A percentile compares a stretch with the other conserved stretches of the same genome.
These are phyloP conservation scores for Eurotiales sp. DNA, from an alignment of 2,329 filamentous ascomycete genomes.

Conservation along the genomic window DNA sequence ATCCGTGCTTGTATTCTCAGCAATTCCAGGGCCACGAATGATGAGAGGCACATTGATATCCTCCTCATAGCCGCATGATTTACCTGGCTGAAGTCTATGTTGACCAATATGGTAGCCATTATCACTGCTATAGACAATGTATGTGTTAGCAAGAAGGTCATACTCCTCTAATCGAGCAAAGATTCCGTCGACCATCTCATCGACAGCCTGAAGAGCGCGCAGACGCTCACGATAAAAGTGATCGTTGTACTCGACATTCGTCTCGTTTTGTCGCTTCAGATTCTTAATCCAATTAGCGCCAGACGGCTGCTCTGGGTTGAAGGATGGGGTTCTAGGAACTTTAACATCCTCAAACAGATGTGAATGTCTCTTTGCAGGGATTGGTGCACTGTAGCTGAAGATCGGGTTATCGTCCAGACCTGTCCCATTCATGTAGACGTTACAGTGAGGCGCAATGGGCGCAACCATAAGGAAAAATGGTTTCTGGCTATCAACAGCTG, in stretches of 20 bases:
- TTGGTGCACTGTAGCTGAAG: slow-evolving; percentile 25
- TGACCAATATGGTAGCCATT: slow-evolving; percentile 60
- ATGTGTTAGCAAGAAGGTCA: slow-evolving; percentile 48
- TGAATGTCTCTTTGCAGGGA: slow-evolving; percentile 52
- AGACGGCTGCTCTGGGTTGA: slow-evolving; percentile 56
- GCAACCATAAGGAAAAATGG: slow-evolving; percentile 66
- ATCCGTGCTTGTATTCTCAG: slow-evolving; percentile 37
- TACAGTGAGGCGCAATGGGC: slow-evolving; percentile 62
- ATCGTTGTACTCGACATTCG: slow-evolving; percentile 49
- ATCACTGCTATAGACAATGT: slow-evolving; percentile 57
- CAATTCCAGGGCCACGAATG: slow-evolving; percentile 55
- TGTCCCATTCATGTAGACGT: slow-evolving; percentile 25
- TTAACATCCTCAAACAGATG: slow-evolving; percentile 56
- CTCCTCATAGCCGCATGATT: slow-evolving; percentile 55
- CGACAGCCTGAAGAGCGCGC: slow-evolving; percentile 50
- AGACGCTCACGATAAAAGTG: slow-evolving; percentile 48
- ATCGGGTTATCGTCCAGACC: slow-evolving; percentile 14
- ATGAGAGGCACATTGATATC: slow-evolving; percentile 58
- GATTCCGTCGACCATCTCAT: slow-evolving; percentile 49
- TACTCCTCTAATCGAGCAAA: slow-evolving; percentile 38
- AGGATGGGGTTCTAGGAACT: slow-evolving; percentile 60
- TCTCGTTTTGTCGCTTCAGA: slow-evolving; percentile 42
- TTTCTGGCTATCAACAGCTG: slow-evolving; percentile 49
- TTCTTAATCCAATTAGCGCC: slow-evolving; percentile 44
- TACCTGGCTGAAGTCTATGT: slow-evolving; percentile 55